phyloP scores from a whole-genome alignment of 148 eudicot species.

The Rhododendron mucronatum region DNA sequence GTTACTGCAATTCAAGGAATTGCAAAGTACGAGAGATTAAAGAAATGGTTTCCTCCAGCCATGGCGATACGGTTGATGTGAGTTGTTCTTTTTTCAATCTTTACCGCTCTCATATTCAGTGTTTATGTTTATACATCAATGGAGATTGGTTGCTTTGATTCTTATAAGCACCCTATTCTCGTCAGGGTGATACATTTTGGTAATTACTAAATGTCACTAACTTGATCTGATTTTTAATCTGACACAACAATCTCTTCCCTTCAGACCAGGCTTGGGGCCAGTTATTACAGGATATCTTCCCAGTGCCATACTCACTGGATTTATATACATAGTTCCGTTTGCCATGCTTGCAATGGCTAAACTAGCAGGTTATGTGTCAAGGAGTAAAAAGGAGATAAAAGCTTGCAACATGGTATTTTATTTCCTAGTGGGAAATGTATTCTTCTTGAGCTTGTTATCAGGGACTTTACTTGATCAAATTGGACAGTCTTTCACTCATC shows the following conservation, averaged over 20 bases:
- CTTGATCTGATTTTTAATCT: neutral
- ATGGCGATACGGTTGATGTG: conserved; percentile 78
- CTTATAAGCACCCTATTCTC: neutral
- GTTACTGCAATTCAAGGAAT: conserved; percentile 92
- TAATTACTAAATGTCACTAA: neutral
- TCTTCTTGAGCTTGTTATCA: conserved; percentile 78
- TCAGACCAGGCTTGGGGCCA: conserved; percentile 80
- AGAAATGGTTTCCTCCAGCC: conserved; percentile 94
- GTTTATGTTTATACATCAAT: neutral
- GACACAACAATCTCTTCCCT: conserved; percentile 11
- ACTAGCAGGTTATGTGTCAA: conserved; percentile 70
- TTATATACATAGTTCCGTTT: conserved; percentile 74
- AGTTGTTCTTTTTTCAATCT: conserved; percentile 15
- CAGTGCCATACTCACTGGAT: conserved; percentile 77
- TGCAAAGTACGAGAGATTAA: conserved; percentile 72
- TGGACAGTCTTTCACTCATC: conserved; percentile 70
- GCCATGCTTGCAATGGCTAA: conserved; percentile 72
- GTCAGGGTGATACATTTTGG: neutral
- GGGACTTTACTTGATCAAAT: conserved; percentile 91
- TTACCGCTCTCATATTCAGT: neutral
- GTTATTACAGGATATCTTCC: conserved; percentile 86
- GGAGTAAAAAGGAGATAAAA: conserved; percentile 64
- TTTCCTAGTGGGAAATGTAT: conserved; percentile 84
- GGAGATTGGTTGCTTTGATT: neutral
- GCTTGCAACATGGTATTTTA: conserved; percentile 90